These are phyloP conservation scores for Hypomyces rosellus DNA, from an alignment of 2,329 filamentous ascomycete species.

Conservation along the genomic window DNA sequence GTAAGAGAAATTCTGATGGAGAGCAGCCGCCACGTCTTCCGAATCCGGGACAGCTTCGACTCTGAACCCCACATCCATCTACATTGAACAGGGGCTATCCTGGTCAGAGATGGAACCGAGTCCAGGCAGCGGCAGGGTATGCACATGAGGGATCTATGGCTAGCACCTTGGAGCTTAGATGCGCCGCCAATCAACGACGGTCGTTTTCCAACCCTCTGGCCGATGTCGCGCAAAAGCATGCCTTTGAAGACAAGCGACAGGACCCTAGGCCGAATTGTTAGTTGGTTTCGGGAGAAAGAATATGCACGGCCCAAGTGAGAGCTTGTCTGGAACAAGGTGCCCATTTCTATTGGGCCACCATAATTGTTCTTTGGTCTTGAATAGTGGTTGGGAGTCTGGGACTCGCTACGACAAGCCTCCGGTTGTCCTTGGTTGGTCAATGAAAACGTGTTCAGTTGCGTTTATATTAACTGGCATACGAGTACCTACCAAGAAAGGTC, in stretches of 20 bases:
- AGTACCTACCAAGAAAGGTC: constrained; percentile 5
- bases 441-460: too few species aligned
- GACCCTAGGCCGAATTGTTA: not conserved
- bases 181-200: constrained; percentile 6
- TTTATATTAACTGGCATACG: not conserved
- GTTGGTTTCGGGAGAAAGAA: constrained; percentile 5
- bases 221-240: constrained; percentile 13
- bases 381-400: not conserved
- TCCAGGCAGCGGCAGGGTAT: not conserved
- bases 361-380: not conserved
- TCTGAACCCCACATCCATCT: constrained; percentile 11
- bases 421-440: not conserved
- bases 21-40: constrained; percentile 12
- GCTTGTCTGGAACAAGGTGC: too few species aligned
- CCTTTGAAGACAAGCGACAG: not conserved
- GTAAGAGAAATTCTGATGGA: constrained; percentile 32
- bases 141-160: constrained; percentile 9
- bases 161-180: constrained; percentile 11
- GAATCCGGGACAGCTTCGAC: constrained; percentile 7
- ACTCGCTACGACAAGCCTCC: not conserved
- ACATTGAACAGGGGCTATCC: constrained; percentile 4
- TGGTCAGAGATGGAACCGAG: not conserved
- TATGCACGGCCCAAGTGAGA: not conserved
- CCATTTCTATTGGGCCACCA: too few species aligned
- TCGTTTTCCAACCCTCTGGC: constrained; percentile 12